A percentile compares a stretch with the other conserved stretches of the same genome.
Conservation (phyloP, 2,329 filamentous ascomycete species). For the Daldinia sp. region DNA sequence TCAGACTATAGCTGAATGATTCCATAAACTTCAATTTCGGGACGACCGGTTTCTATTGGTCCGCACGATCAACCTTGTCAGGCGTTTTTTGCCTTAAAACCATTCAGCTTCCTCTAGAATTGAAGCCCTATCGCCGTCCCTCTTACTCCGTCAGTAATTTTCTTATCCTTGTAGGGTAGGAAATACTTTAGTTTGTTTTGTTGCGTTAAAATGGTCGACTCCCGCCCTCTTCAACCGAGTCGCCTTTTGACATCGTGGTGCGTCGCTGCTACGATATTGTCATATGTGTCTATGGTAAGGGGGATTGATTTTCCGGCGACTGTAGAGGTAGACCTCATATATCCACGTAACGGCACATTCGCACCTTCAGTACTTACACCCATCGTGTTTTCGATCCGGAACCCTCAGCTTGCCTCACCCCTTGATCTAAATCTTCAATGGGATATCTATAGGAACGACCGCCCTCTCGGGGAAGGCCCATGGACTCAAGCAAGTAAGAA, state of each 20-base stretch:
- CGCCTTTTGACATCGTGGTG: not conserved
- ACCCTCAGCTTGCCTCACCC: not conserved
- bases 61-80: not conserved
- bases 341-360: constrained; percentile 1
- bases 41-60: not conserved
- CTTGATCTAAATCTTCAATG: not conserved
- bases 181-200: not conserved
- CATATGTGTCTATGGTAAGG: not conserved
- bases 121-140: not conserved
- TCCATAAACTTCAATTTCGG: not conserved
- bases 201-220: not conserved
- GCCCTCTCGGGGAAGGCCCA: not conserved
- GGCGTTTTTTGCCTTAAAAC: not conserved
- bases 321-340: not conserved
- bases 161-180: not conserved
- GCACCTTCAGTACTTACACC: not conserved
- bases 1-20: not conserved
- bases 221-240: not conserved
- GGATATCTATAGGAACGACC: not conserved
- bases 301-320: not conserved
- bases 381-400: constrained; percentile 1
- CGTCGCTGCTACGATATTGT: not conserved
- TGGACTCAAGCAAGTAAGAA: not conserved
- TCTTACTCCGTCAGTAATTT: not conserved
- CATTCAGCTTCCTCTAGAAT: not conserved